Percentiles rank a stretch among this genome's conserved stretches.
Conservation (phyloP, 116 monocot genomes). For the Dioscorea cayenensis region DNA sequence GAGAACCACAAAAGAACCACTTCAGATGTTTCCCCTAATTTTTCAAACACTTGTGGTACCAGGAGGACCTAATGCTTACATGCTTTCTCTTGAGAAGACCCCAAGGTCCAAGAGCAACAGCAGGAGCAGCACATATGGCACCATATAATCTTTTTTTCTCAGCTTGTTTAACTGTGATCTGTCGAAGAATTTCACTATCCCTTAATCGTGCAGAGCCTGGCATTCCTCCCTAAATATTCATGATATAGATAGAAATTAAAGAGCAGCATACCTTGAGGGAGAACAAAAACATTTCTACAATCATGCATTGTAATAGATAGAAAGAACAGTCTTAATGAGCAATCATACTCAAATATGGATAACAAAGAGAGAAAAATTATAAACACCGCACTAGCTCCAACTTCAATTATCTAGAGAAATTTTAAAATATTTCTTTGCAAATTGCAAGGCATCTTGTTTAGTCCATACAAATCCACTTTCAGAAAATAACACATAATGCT, state of each 20-base stretch:
- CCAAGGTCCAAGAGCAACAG: slow-evolving; percentile 74
- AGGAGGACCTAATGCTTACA: slow-evolving; percentile 22
- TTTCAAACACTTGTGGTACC: background rate
- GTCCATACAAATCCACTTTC: background rate
- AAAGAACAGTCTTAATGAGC: no score
- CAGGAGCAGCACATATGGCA: slow-evolving; percentile 97
- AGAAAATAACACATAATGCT: background rate
- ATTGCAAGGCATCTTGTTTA: no score
- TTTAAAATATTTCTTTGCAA: no score
- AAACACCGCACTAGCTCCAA: no score
- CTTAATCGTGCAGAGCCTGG: slow-evolving; percentile 78
- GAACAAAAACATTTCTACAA: background rate
- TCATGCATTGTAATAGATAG: no score
- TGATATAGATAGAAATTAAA: background rate
- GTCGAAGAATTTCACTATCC: slow-evolving; percentile 54
- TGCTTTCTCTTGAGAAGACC: slow-evolving; percentile 78
- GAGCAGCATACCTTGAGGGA: background rate
- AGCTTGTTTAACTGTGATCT: slow-evolving; percentile 65
- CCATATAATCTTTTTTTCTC: slow-evolving; percentile 79
- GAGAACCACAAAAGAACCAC: background rate
- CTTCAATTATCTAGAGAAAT: no score
- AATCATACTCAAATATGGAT: no score
- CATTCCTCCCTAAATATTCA: slow-evolving; percentile 76
- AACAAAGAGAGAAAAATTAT: no score
- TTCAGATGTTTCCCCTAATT: background rate